Base-by-base conservation (phyloP, 176 grass and related monocot genomes). In the Echinochloa phyllopogon region DNA sequence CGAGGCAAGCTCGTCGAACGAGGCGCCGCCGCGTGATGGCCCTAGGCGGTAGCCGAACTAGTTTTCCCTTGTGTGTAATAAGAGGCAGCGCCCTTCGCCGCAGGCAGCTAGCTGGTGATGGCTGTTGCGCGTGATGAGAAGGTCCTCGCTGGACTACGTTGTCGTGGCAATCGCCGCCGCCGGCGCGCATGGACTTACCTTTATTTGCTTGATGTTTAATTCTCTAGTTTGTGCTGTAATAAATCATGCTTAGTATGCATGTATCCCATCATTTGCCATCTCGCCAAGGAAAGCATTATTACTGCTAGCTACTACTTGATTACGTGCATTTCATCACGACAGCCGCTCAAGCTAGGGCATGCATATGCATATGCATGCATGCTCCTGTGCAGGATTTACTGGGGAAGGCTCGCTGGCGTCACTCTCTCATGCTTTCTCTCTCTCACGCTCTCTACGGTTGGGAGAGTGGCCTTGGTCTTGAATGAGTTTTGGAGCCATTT, bases 1-100 rank as follows among this genome's bases (percentile, higher is more conserved):
- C 13, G 55, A 82, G 82, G 67, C 60, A 64, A 79, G 52, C 61
- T 79, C 85, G 8, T 81, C 81, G 51, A 88, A 6, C 33, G 64
- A 43, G 2, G 48, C 5, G 15, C 17, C 39, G 40, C 50, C 49
- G 18, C 6, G 10, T 2, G 47, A 37, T 0, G 14, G 42, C 2
- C n/a, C 10, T 6, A 41, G 48, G 17, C 12, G 5, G 5, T 82
- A 80, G n/a, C 41, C 43, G 13, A 61, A 43, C 40, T 65, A 83
- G 12, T 39, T 49, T 4, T 50, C 18, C 20, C 56, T 27, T 51
- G 27, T 18, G 27, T 18, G 3, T 17, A 83, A 83, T 83, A 74
- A 74, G 40, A 27, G 43, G 43, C 44, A 21, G 5, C 41, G n/a
- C 5, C 69, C n/a, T 14, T 72, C 23, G 3, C 42, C 43, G 42